Base-by-base conservation (phyloP, 2,329 filamentous ascomycete genomes). In the Claviceps capensis region DNA sequence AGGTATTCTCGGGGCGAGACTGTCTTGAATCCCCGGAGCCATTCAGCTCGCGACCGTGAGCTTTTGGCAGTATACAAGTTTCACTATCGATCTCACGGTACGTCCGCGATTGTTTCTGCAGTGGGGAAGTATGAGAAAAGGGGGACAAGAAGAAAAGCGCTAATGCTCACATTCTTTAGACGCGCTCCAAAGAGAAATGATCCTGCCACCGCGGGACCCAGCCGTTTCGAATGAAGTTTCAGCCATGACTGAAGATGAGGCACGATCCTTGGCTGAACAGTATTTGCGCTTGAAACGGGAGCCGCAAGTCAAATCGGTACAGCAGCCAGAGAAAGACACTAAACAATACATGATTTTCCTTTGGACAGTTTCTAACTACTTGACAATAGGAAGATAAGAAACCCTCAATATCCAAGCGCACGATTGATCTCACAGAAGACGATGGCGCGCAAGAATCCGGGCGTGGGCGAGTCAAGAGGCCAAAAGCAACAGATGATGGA, bases 71-170 rank as follows among this genome's bases (percentile, higher is more conserved):
- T 38, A 0, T 54, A 54, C 11, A n/a, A 30, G 23, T 63, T 64
- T 47, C 30, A 50, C 6, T 63, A 61, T 38, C 57, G 55, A 36
- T 63, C 62, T 16, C 43, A 50, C 11, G 49, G 60, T 62, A 54
- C 7, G 58, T 34, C 4, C 3, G 16, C 22, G 1, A 9, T 47
- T 22, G 6, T 17, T 19, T 6, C 9, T 2, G 8, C n/a, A 5
- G 17, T 22, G 6, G n/a, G 17, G 17, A 17, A 17, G 16, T 3
- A 41, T 7, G 16, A 41, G 16, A 7, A 19, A 17, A 5, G 7
- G 40, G 40, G 14, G 8, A n/a, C 8, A 14, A 19, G 17, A 11
- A 17, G 11, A n/a, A 48, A 23, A 13, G 5, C 13, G 8, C 23
- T 30, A 3, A 42, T 2, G 7, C 34, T 30, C 22, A 23, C 16